Conservation (phyloP, 805 yeast species). For the Zygosaccharomyces rouxii region DNA sequence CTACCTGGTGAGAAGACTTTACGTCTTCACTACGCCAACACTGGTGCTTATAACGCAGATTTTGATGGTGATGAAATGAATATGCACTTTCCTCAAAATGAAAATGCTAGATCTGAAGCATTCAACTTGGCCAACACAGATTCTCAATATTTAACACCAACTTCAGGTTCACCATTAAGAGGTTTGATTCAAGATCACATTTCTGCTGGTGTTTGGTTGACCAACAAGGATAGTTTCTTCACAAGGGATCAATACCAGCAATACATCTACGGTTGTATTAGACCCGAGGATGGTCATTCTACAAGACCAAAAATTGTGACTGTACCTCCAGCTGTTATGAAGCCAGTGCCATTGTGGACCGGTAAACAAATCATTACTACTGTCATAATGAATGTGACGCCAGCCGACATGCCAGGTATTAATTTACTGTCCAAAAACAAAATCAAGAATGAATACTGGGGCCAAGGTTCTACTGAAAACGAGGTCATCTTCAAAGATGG, state of each 20-base stretch:
- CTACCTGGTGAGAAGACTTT: conserved; percentile 96
- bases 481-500: conserved; percentile 83
- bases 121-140: conserved; percentile 93
- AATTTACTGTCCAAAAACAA: conserved; percentile 81
- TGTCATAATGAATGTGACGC: conserved; percentile 82
- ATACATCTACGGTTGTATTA: conserved; percentile 83
- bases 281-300: conserved; percentile 97
- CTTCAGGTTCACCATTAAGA: conserved; percentile 97
- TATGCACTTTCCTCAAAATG: conserved; percentile 98
- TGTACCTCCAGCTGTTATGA: conserved; percentile 81
- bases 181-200: conserved; percentile 99
- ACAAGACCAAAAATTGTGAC: conserved; percentile 64
- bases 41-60: conserved; percentile 98
- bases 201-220: conserved; percentile 98
- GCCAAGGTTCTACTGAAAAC: conserved; percentile 75
- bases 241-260: conserved; percentile 91
- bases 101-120: conserved; percentile 95
- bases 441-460: conserved; percentile 94
- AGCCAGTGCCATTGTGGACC: conserved; percentile 92
- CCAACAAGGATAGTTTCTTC: conserved; percentile 87
- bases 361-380: conserved; percentile 97
- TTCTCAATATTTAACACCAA: conserved; percentile 95
- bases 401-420: conserved; percentile 84
- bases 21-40: conserved; percentile 95
- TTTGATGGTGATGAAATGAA: conserved; percentile 99